Evolutionary conservation across 139 green algal genomes (phyloP).

Genomic region (Picochlorum sp.): DNA sequence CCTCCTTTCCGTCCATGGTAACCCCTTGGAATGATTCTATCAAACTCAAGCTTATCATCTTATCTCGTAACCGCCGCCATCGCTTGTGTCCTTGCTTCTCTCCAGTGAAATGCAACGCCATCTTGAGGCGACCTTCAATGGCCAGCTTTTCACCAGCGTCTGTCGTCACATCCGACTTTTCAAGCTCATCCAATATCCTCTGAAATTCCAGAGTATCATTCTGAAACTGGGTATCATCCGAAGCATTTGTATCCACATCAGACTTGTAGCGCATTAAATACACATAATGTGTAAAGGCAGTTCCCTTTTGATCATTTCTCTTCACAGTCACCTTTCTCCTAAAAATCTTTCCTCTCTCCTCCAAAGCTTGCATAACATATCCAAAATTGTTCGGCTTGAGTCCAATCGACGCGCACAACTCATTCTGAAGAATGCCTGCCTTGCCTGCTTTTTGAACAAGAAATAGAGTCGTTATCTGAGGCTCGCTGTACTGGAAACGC

Average conservation of each 20-base stretch:
- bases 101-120: neutral
- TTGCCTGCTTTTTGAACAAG: conserved; percentile 9
- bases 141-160: too few relatives aligned
- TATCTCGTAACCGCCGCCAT: conserved; percentile 36
- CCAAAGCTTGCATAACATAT: conserved; percentile 55
- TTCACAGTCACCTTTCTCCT: conserved; percentile 22
- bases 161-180: neutral
- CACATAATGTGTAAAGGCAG: neutral
- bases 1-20: conserved; percentile 7
- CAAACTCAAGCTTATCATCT: conserved; percentile 24
- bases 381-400: conserved; percentile 55
- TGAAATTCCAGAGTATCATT: neutral
- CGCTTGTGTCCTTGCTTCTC: conserved; percentile 27
- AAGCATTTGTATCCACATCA: neutral
- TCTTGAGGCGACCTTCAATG: too few relatives aligned
- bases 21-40: conserved; percentile 28
- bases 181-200: neutral
- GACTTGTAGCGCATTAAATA: neutral
- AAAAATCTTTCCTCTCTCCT: conserved; percentile 38
- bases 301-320: neutral
- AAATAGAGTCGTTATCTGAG: neutral
- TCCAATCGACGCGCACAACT: conserved; percentile 34
- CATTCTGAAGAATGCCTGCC: conserved; percentile 38
- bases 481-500: conserved; percentile 22
- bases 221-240: neutral